These are phyloP conservation scores for Colletotrichum cereale DNA, from an alignment of 2,329 filamentous ascomycete genomes.

Conservation along the genomic window DNA sequence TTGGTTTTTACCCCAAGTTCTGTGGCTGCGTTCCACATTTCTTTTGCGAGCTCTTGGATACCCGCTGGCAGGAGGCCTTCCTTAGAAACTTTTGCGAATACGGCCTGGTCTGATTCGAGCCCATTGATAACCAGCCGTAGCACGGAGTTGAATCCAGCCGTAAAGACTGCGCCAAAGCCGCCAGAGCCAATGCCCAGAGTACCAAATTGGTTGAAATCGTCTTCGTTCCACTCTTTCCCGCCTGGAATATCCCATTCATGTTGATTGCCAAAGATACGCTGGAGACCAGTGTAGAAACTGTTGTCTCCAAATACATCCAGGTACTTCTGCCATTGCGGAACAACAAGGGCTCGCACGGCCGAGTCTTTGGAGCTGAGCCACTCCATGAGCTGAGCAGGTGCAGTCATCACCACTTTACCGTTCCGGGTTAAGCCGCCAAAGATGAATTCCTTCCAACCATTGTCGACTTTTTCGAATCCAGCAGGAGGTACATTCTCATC, in stretches of 20 bases:
- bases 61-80: background rate
- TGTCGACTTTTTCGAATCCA: background rate
- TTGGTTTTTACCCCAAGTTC: background rate
- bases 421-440: background rate
- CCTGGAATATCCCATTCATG: constrained; percentile 4
- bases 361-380: background rate
- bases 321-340: constrained; percentile 20
- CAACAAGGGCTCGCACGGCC: background rate
- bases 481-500: background rate
- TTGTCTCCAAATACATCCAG: constrained; percentile 17
- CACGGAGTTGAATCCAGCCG: constrained; percentile 20
- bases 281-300: constrained; percentile 23
- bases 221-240: background rate
- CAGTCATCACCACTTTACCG: background rate
- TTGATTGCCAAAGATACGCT: constrained; percentile 13
- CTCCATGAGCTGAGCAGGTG: background rate
- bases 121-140: constrained; percentile 15
- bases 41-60: background rate
- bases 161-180: constrained; percentile 18
- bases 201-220: constrained; percentile 19
- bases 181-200: constrained; percentile 23
- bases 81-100: background rate
- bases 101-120: background rate
- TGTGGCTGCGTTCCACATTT: background rate
- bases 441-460: background rate